Percentiles rank a stretch among this genome's conserved stretches.
Conservation (phyloP, 163 green algal species). For the Scenedesmus sp. region DNA sequence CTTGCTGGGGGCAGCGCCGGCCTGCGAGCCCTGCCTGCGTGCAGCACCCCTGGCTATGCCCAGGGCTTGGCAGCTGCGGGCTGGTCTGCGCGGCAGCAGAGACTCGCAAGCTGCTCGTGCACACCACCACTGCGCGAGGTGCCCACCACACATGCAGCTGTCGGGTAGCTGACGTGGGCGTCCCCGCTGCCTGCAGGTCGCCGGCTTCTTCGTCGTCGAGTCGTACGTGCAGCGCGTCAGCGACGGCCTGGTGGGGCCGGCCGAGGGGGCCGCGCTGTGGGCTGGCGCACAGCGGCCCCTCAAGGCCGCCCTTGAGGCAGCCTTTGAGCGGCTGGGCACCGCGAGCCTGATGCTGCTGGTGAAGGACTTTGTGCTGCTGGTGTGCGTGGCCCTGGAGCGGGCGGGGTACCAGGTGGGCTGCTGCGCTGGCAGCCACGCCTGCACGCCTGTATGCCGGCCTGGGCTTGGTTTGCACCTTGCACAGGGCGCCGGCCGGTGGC, state of each 20-base stretch:
- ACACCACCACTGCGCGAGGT: too few relatives aligned
- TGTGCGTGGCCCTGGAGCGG: conserved; percentile 61
- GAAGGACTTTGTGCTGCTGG: conserved; percentile 77
- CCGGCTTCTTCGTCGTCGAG: conserved; percentile 58
- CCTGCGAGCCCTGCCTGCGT: too few relatives aligned
- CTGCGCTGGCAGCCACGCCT: too few relatives aligned
- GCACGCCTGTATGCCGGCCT: neutral
- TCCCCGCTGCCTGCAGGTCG: conserved; percentile 8
- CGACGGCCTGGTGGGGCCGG: conserved; percentile 24
- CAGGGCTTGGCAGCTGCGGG: too few relatives aligned
- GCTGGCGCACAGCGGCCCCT: conserved; percentile 29
- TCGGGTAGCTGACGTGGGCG: too few relatives aligned
- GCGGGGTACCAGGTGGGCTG: conserved; percentile 60
- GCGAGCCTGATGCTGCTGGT: conserved; percentile 69
- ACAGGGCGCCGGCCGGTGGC: too few relatives aligned
- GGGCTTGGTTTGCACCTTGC: neutral
- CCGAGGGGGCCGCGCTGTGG: conserved; percentile 27
- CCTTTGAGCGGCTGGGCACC: conserved; percentile 52
- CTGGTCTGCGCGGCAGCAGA: too few relatives aligned
- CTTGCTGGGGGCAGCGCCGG: too few relatives aligned
- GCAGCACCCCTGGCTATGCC: too few relatives aligned
- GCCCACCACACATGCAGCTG: too few relatives aligned
- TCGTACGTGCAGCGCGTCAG: conserved; percentile 48
- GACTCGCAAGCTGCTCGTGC: too few relatives aligned
- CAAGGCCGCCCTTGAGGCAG: conserved; percentile 43